phyloP scores from a whole-genome alignment of 306 rosid species.

The Senna tora region DNA sequence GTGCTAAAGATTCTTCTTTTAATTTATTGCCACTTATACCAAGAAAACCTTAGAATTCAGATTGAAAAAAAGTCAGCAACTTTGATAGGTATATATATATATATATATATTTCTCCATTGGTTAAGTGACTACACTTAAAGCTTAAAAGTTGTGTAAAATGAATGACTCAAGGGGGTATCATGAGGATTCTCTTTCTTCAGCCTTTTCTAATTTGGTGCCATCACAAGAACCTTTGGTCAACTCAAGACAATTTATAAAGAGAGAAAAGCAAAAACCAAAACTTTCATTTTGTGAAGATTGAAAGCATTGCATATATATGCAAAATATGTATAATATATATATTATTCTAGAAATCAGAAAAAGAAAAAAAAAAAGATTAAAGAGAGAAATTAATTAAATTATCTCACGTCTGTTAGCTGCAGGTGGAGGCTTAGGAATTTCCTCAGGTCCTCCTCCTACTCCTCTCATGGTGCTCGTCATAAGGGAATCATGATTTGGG shows the following conservation, averaged over 20 bases:
- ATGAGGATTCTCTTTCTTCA: constrained; percentile 22
- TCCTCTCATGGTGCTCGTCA: constrained; percentile 58
- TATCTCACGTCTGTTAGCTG: constrained; percentile 74
- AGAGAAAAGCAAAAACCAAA: constrained; percentile 1
- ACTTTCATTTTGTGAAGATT: no score
- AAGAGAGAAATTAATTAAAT: no score
- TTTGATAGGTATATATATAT: constrained; percentile 37
- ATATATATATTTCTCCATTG: constrained; percentile 39
- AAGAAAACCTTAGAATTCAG: constrained; percentile 46
- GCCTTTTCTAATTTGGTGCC: constrained; percentile 24
- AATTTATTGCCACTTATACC: constrained; percentile 42
- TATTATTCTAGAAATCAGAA: no score
- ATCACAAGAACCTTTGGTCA: constrained; percentile 44
- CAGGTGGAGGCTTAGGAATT: constrained; percentile 73
- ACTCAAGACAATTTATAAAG: neutral
- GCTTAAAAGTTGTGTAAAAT: constrained; percentile 43
- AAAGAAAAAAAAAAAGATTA: no score
- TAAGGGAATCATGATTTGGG: constrained; percentile 50
- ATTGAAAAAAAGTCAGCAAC: constrained; percentile 40
- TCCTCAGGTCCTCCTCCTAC: constrained; percentile 70
- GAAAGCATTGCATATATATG: no score
- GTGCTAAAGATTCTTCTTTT: constrained; percentile 46
- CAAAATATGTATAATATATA: no score
- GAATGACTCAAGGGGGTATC: constrained; percentile 8
- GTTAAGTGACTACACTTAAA: constrained; percentile 33